These are phyloP conservation scores for Colletotrichum brevisporum DNA, from an alignment of 2,329 filamentous ascomycete species.

Conservation along the genomic window DNA sequence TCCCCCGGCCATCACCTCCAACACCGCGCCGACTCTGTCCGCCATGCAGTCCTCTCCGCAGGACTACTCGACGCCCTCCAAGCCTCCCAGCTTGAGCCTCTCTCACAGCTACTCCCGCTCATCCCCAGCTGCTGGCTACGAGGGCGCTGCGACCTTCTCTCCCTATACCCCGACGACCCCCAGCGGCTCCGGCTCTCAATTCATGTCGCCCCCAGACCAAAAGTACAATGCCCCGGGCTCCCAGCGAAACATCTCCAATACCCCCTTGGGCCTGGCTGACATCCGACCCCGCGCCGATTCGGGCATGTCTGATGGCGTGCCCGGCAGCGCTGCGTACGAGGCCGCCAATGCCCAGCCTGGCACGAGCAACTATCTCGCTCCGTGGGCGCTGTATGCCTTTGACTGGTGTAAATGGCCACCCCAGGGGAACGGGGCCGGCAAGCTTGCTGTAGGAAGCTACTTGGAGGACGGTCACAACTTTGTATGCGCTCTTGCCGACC, in stretches of 20 bases:
- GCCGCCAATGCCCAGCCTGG: constrained; percentile 74
- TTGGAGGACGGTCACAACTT: constrained; percentile 99
- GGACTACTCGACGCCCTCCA: constrained; percentile 75
- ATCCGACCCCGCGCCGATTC: constrained; percentile 91
- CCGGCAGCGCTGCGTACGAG: constrained; percentile 76
- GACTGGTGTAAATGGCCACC: constrained; percentile 99
- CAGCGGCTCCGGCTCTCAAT: constrained; percentile 55
- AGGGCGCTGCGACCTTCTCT: constrained; percentile 63
- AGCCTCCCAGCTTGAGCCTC: constrained; percentile 74
- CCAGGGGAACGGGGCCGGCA: constrained; percentile 84
- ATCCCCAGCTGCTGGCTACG: constrained; percentile 78
- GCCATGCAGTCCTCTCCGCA: constrained; percentile 61
- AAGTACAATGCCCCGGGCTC: constrained; percentile 71
- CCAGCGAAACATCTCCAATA: constrained; percentile 80
- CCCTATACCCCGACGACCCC: constrained; percentile 77
- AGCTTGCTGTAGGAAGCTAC: constrained; percentile 95
- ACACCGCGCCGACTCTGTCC: constrained; percentile 61
- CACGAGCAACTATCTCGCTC: constrained; percentile 93
- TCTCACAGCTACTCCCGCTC: constrained; percentile 87
- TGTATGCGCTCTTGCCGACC: constrained; percentile 64
- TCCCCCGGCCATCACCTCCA: constrained; percentile 56
- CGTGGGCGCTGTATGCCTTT: constrained; percentile 96
- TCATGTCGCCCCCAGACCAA: constrained; percentile 47
- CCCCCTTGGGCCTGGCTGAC: constrained; percentile 90
- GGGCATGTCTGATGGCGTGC: constrained; percentile 79